These are phyloP conservation scores for Mollisiaceae sp. DNA, from an alignment of 2,329 filamentous ascomycete genomes.

Conservation along the genomic window DNA sequence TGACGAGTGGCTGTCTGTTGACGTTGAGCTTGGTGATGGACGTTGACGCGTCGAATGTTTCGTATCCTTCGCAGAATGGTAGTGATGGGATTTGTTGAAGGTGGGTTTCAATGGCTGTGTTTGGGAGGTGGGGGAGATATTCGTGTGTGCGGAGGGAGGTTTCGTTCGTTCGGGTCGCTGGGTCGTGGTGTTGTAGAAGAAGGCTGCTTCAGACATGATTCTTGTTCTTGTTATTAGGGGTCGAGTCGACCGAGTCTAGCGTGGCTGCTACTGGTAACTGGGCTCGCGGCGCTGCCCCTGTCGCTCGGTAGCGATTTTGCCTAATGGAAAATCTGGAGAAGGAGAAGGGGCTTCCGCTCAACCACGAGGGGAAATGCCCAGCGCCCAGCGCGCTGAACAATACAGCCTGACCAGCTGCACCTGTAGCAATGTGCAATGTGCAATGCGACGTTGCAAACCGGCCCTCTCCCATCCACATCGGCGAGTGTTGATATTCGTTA, in stretches of 20 bases:
- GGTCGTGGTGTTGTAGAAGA: slow-evolving; percentile 35
- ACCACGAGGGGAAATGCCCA: slow-evolving; percentile 2
- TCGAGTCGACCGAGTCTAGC: not conserved
- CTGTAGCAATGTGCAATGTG: too few relatives aligned
- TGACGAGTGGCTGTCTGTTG: slow-evolving; percentile 19
- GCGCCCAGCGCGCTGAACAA: not conserved
- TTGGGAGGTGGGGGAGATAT: slow-evolving; percentile 31
- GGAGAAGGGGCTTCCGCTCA: slow-evolving; percentile 1
- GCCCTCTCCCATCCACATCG: slow-evolving; percentile 10
- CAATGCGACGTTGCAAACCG: slow-evolving; percentile 10
- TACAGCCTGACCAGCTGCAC: slow-evolving; percentile 8
- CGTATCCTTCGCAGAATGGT: slow-evolving; percentile 23
- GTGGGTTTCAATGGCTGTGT: slow-evolving; percentile 31
- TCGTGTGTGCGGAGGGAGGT: slow-evolving; percentile 34
- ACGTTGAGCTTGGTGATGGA: slow-evolving; percentile 11
- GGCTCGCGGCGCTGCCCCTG: not conserved
- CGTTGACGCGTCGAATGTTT: slow-evolving; percentile 24
- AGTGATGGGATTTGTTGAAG: slow-evolving; percentile 23
- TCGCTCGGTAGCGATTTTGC: not conserved
- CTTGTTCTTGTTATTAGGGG: slow-evolving; percentile 6
- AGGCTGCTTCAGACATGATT: slow-evolving; percentile 37
- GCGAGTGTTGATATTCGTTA: slow-evolving; percentile 13
- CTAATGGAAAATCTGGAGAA: slow-evolving; percentile 18
- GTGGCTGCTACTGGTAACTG: not conserved
- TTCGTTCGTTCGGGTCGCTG: slow-evolving; percentile 33